phyloP scores from a whole-genome alignment of 805 yeast genomes.

The Ascoidea tarda region DNA sequence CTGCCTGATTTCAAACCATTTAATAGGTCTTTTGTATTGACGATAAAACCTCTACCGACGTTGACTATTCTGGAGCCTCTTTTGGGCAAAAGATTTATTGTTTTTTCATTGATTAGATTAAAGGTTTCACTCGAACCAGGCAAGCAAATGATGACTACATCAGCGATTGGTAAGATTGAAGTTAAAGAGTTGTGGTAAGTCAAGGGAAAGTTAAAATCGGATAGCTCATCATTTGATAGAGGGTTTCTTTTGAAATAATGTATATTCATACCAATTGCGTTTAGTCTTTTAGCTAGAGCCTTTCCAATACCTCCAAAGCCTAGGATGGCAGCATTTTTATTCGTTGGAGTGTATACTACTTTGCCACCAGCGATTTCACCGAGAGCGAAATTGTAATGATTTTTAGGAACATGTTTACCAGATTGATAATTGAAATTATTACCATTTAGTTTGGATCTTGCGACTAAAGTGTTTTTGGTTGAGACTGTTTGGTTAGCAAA shows the following conservation, averaged over 20 bases:
- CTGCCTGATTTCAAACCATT: constrained; percentile 27
- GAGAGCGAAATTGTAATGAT: constrained; percentile 20
- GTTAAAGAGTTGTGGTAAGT: constrained; percentile 22
- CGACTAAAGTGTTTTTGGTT: constrained; percentile 23
- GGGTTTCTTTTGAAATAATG: constrained; percentile 37
- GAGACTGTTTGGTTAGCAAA: constrained; percentile 20
- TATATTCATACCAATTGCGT: constrained; percentile 42
- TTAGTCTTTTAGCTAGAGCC: constrained; percentile 33
- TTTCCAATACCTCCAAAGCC: constrained; percentile 54
- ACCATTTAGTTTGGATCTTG: constrained; percentile 22
- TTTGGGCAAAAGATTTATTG: constrained; percentile 22
- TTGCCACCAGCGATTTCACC: constrained; percentile 27
- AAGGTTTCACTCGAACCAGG: constrained; percentile 42
- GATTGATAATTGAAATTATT: constrained; percentile 18
- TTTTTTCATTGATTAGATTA: constrained; percentile 29
- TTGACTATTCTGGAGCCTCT: constrained; percentile 36
- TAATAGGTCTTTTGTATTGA: constrained; percentile 37
- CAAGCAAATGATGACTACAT: constrained; percentile 38
- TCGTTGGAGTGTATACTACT: constrained; percentile 28
- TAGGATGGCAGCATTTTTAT: constrained; percentile 36
- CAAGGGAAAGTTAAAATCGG: constrained; percentile 18
- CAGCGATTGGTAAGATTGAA: constrained; percentile 25
- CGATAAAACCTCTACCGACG: constrained; percentile 43
- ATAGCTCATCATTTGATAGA: constrained; percentile 17
- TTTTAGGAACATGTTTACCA: constrained; percentile 21